phyloP scores from a whole-genome alignment of 202 grass and related monocot species.

The Cymbopogon flexuosus region DNA sequence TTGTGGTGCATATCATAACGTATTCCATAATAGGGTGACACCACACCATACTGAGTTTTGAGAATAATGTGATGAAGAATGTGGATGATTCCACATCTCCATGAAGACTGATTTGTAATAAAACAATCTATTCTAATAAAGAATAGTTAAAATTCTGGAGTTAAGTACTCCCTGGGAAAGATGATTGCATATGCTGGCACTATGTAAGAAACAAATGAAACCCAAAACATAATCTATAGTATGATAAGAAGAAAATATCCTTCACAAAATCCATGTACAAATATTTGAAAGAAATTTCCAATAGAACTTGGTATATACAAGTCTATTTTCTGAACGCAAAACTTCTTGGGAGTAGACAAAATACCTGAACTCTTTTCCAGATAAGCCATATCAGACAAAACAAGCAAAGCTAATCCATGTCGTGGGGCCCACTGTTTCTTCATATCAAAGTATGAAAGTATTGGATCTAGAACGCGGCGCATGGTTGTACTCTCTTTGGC shows the following conservation, averaged over 20 bases:
- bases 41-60: neutral
- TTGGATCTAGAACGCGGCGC: conserved; percentile 76
- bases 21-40: neutral
- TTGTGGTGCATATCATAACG: neutral
- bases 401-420: conserved; percentile 71
- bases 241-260: neutral
- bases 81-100: neutral
- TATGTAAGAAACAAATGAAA: conserved; percentile 6
- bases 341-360: neutral
- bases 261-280: neutral
- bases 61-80: neutral
- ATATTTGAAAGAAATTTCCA: neutral
- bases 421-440: conserved; percentile 71
- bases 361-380: conserved; percentile 73
- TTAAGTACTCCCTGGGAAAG: neutral
- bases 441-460: conserved; percentile 71
- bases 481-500: conserved; percentile 88
- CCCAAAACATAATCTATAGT: neutral
- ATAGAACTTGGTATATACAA: neutral
- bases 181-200: neutral
- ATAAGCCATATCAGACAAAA: conserved; percentile 81
- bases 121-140: neutral
- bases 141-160: neutral
- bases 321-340: neutral
- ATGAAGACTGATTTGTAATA: neutral